Percentiles rank a stretch among this genome's conserved stretches.
phyloP scores from a whole-genome alignment of 2,329 filamentous ascomycete species.

The Penicillium rolfsii region DNA sequence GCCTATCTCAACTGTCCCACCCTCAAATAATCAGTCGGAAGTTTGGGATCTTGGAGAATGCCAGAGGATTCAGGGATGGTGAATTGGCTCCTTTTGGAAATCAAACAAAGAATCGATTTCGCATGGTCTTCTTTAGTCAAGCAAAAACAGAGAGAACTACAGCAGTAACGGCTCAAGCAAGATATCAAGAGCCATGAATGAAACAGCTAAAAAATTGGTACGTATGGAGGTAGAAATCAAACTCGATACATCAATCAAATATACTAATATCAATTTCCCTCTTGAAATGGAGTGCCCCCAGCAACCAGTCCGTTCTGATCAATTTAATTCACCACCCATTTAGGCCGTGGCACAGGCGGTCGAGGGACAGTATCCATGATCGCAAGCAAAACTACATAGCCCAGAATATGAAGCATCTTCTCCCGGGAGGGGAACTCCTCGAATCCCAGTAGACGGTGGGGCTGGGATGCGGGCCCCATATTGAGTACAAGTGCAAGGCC shows the following conservation, averaged over 20 bases:
- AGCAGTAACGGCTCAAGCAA: too few species aligned
- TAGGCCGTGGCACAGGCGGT: slow-evolving; percentile 27
- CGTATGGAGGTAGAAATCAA: not conserved
- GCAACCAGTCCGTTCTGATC: not conserved
- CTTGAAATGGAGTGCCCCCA: not conserved
- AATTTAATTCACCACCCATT: not conserved
- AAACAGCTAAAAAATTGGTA: not conserved
- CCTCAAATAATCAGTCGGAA: too few species aligned
- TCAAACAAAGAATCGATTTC: too few species aligned
- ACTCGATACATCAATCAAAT: not conserved
- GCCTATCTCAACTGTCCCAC: too few species aligned
- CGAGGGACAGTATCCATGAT: slow-evolving; percentile 52
- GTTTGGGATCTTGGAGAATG: too few species aligned
- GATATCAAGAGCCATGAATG: not conserved
- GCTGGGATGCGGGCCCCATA: slow-evolving; percentile 28
- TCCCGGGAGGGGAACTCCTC: slow-evolving; percentile 25
- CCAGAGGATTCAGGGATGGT: too few species aligned
- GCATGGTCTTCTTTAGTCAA: too few species aligned
- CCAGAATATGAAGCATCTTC: slow-evolving; percentile 46
- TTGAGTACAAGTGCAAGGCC: slow-evolving; percentile 36
- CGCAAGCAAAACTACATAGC: slow-evolving; percentile 53
- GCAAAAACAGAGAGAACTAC: too few species aligned
- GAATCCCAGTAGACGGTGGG: slow-evolving; percentile 29
- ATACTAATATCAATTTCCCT: not conserved
- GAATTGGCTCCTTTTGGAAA: too few species aligned